A percentile compares a stretch with the other conserved stretches of the same genome.
Conservation (phyloP, 176 grass and related monocot species). For the barley (Hordeum vulgare) region MorexV3_pseudomolecules_assembly NC_058519.1:554799749-554800248, state of each 20-base stretch:
- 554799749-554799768: not conserved
- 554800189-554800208: constrained; percentile 76
- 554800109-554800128: not conserved
- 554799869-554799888: constrained; percentile 69
- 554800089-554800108: constrained; percentile 20
- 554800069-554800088: constrained; percentile 33
- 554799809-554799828: constrained; percentile 61
- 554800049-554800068: constrained; percentile 66
- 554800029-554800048: constrained; percentile 96
- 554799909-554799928: constrained; percentile 64
- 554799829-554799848: constrained; percentile 76
- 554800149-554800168: constrained; percentile 94
- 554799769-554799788: constrained; percentile 61
- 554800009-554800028: constrained; percentile 97
- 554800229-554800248: constrained; percentile 69
- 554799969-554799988: constrained; percentile 87
- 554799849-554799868: constrained; percentile 43
- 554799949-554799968: constrained; percentile 91
- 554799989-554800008: constrained; percentile 79
- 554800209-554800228: constrained; percentile 62
- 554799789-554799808: constrained; percentile 76
- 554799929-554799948: constrained; percentile 64
- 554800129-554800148: constrained; percentile 1
- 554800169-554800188: constrained; percentile 84
- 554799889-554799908: constrained; percentile 70